These are phyloP conservation scores for Davidsoniella neocaledoniae DNA, from an alignment of 2,329 filamentous ascomycete genomes.

Conservation along the genomic window DNA sequence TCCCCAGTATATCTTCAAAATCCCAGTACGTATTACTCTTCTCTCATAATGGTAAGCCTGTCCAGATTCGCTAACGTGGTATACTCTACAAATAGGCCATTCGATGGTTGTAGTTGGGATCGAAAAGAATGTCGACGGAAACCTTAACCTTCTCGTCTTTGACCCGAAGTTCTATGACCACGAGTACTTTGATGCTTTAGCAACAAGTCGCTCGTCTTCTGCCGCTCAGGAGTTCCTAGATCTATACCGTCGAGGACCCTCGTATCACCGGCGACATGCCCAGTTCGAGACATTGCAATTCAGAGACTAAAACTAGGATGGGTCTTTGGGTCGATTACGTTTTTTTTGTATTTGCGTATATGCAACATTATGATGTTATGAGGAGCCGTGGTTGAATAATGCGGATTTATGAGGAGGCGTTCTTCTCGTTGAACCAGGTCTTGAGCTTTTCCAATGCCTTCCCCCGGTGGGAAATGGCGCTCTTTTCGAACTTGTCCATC, in stretches of 20 bases:
- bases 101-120: slow-evolving; percentile 82
- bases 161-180: slow-evolving; percentile 38
- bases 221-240: slow-evolving; percentile 39
- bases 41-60: background rate
- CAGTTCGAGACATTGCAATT: slow-evolving; percentile 70
- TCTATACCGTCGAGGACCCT: slow-evolving; percentile 53
- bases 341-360: too few relatives aligned
- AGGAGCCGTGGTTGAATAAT: too few relatives aligned
- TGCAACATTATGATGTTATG: too few relatives aligned
- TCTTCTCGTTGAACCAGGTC: slow-evolving; percentile 49
- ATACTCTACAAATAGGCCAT: slow-evolving; percentile 39
- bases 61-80: background rate
- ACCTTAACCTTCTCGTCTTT: slow-evolving; percentile 62
- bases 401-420: background rate
- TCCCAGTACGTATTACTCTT: slow-evolving; percentile 32
- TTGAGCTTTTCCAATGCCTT: slow-evolving; percentile 79
- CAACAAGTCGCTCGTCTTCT: background rate
- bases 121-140: slow-evolving; percentile 49
- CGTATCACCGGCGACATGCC: slow-evolving; percentile 51
- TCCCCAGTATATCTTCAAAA: slow-evolving; percentile 87
- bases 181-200: slow-evolving; percentile 4
- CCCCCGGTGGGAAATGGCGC: slow-evolving; percentile 79
- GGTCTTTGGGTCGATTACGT: too few relatives aligned
- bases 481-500: slow-evolving; percentile 81
- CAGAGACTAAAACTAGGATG: slow-evolving; percentile 1